Percentiles rank a stretch among this genome's conserved stretches.
phyloP scores from a whole-genome alignment of 805 yeast species.

The Schizosaccharomyces osmophilus region DNA sequence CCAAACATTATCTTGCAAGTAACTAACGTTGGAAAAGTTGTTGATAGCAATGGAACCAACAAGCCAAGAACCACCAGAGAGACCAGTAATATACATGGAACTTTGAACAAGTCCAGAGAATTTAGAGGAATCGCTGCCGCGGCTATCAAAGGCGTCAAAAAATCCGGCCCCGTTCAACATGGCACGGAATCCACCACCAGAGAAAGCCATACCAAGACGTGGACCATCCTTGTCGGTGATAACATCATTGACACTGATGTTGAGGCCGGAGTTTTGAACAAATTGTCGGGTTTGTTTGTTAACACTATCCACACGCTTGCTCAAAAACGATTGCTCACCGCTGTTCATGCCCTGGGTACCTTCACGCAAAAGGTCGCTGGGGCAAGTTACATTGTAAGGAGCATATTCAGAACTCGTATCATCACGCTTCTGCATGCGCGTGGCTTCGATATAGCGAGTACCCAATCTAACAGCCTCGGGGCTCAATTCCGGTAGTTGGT shows the following conservation, averaged over 20 bases:
- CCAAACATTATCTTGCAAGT: conserved; percentile 13
- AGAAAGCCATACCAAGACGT: conserved; percentile 25
- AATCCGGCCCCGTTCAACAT: conserved; percentile 37
- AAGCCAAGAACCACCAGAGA: conserved; percentile 55
- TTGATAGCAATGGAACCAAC: conserved; percentile 24
- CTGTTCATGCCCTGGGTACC: not conserved
- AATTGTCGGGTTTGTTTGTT: not conserved
- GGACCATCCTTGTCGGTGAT: not conserved
- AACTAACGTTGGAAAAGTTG: conserved; percentile 17
- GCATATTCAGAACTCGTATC: not conserved
- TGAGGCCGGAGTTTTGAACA: not conserved
- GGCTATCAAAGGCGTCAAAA: conserved; percentile 24
- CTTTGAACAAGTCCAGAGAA: conserved; percentile 32
- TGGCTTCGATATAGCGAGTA: not conserved
- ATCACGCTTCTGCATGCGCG: not conserved
- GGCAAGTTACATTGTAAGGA: conserved; percentile 1
- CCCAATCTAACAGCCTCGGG: not conserved
- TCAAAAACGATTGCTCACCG: not conserved
- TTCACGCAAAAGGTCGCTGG: not conserved
- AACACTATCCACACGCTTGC: not conserved
- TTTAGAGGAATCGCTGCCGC: conserved; percentile 7
- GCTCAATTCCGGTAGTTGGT: too few relatives aligned
- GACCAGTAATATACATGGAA: conserved; percentile 33
- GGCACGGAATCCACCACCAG: conserved; percentile 72
- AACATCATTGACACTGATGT: not conserved